phyloP scores from a whole-genome alignment of 2,329 filamentous ascomycete species.

The Aureobasidium zeae region DNA sequence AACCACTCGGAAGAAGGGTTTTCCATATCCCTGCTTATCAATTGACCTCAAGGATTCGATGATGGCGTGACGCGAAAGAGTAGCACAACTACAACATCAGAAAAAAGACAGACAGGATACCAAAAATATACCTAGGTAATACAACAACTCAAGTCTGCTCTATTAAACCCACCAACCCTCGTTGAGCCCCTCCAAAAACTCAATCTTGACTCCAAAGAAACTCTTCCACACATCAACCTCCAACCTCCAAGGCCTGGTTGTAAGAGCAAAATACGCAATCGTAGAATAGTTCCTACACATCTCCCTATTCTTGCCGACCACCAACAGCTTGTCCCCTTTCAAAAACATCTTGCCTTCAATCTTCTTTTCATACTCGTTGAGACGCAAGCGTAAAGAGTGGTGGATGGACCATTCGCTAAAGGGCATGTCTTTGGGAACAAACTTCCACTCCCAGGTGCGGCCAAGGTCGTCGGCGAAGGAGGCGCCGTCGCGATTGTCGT shows the following conservation, averaged over 20 bases:
- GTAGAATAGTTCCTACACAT: slow-evolving; percentile 34
- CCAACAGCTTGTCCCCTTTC: slow-evolving; percentile 37
- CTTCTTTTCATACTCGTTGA: slow-evolving; percentile 26
- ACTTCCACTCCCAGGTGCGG: slow-evolving; percentile 41
- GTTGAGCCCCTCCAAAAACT: slow-evolving; percentile 37
- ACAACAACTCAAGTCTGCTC: too few species aligned
- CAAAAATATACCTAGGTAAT: too few species aligned
- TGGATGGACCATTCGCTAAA: slow-evolving; percentile 38
- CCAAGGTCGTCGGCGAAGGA: slow-evolving; percentile 37
- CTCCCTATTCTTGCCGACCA: slow-evolving; percentile 38
- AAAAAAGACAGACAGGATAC: too few species aligned
- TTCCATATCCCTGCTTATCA: too few species aligned
- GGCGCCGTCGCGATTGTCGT: slow-evolving; percentile 28
- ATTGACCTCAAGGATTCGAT: too few species aligned
- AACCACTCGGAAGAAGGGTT: too few species aligned
- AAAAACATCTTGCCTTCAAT: slow-evolving; percentile 33
- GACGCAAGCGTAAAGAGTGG: slow-evolving; percentile 27
- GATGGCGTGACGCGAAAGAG: too few species aligned
- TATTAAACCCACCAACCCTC: slow-evolving; percentile 30
- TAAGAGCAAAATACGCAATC: slow-evolving; percentile 38
- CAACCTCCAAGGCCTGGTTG: slow-evolving; percentile 41
- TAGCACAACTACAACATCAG: too few species aligned
- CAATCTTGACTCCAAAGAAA: slow-evolving; percentile 40
- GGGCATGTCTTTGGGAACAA: slow-evolving; percentile 41
- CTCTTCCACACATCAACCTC: slow-evolving; percentile 46